Conservation (phyloP, 495 filamentous ascomycete species). For the Wilcoxina mikolae region DNA sequence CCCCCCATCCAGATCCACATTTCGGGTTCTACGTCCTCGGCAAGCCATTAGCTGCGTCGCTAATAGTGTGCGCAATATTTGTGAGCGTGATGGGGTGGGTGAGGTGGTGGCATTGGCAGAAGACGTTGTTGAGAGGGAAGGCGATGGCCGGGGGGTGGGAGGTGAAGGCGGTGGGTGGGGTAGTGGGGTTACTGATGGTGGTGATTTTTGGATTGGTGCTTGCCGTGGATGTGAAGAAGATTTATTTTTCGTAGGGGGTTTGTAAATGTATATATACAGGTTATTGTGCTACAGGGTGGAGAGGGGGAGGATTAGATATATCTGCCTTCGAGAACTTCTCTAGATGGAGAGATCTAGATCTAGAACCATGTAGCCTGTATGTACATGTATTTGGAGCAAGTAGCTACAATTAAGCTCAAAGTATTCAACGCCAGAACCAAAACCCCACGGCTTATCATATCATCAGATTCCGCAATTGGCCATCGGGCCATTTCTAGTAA, state of each 20-base stretch:
- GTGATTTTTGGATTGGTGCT: not conserved
- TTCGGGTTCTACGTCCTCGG: conserved; percentile 51
- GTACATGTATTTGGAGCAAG: too few relatives aligned
- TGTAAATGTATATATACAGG: not conserved
- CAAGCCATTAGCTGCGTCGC: conserved; percentile 47
- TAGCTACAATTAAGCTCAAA: too few relatives aligned
- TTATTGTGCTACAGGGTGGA: not conserved
- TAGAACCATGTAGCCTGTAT: too few relatives aligned
- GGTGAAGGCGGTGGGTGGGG: conserved; percentile 38
- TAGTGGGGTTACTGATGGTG: conserved; percentile 22
- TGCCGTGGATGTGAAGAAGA: not conserved
- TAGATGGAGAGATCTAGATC: too few relatives aligned
- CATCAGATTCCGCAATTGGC: too few relatives aligned
- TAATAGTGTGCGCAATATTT: conserved; percentile 43
- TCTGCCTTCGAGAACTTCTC: too few relatives aligned
- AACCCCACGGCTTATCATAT: too few relatives aligned
- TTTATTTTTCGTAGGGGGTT: not conserved
- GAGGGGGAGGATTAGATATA: not conserved
- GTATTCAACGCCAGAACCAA: too few relatives aligned
- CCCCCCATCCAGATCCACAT: conserved; percentile 26
- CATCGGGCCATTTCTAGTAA: too few relatives aligned
- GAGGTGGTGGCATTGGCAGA: conserved; percentile 57
- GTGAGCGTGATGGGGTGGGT: conserved; percentile 44
- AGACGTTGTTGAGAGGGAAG: conserved; percentile 49
- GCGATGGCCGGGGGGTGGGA: conserved; percentile 56